Evolutionary conservation across 2,329 filamentous ascomycete genomes (phyloP).

Genomic region (Neofusicoccum parvum): DNA sequence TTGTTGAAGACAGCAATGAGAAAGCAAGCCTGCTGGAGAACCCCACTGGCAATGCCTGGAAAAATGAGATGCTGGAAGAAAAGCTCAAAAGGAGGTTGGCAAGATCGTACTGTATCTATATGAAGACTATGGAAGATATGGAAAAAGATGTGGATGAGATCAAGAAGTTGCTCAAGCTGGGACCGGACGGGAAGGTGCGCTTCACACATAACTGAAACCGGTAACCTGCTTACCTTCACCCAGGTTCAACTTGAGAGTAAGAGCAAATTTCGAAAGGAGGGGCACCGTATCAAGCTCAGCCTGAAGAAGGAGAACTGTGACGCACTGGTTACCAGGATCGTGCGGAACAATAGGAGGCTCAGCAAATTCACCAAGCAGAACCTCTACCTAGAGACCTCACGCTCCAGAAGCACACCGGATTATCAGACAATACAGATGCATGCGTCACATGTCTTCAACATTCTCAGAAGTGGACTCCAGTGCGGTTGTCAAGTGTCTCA

Average conservation of each 20-base stretch:
- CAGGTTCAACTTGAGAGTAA: constrained; percentile 29
- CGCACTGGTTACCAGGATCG: constrained; percentile 29
- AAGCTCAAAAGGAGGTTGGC: neutral
- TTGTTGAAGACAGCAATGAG: constrained; percentile 26
- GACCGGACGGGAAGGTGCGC: neutral
- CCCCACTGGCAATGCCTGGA: constrained; percentile 29
- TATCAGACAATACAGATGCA: too few relatives aligned
- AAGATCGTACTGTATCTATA: neutral
- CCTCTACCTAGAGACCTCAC: neutral
- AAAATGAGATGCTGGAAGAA: constrained; percentile 21
- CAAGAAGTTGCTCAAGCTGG: neutral
- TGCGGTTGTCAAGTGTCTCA: too few relatives aligned
- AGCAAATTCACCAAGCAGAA: constrained; percentile 30
- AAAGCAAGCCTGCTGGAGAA: constrained; percentile 28
- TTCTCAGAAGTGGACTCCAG: too few relatives aligned
- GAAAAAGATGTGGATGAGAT: neutral
- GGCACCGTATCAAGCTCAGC: constrained; percentile 33
- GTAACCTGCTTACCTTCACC: neutral
- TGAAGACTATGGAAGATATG: neutral
- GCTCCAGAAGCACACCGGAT: neutral
- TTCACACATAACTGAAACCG: too few relatives aligned
- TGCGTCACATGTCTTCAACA: too few relatives aligned
- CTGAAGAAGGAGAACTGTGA: constrained; percentile 31
- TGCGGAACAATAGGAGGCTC: constrained; percentile 28
- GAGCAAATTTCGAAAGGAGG: constrained; percentile 31